Base-by-base conservation (phyloP, 164 flowering plant species). In the Stephania yunnanensis region DNA sequence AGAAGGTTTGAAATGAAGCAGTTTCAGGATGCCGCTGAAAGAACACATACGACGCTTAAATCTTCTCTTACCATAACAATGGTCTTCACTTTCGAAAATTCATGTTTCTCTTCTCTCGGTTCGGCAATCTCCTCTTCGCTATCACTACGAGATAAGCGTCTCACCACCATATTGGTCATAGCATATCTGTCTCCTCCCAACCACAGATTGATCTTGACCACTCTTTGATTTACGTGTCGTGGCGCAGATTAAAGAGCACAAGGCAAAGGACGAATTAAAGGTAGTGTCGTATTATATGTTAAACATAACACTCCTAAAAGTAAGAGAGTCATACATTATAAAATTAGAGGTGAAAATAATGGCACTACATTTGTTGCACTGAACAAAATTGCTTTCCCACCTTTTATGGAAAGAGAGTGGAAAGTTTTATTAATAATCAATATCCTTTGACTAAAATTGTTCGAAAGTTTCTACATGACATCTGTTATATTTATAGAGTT, bases 201-300 rank as follows among this genome's bases (percentile, higher is more conserved):
- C 89, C 29, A 96, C 97, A 30, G 99, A 92, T 77, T 96, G 96
- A 70, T 94, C 97, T 78, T 94, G 97, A 78, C 88, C 99, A 96
- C 94, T 87, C 95, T 90, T 86, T 91, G 98, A 80, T 94, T 96
- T 82, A n/a, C n/a, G n/a, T 98, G 94, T 94, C 80, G 83, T 74
- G 70, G 75, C 67, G 71, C 68, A n/a, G n/a, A 67, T 74, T 85
- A 82, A 71, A 80, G 84, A 81, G 72, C 17, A 77, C 69, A 79
- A 68, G 46, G 71, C 72, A 78, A 15, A 77, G 50, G 29, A 68
- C n/a, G 25, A 61, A 53, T 75, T 25, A 5, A 58, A 58, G 20
- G 20, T 20, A n/a, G 66, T 61, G 20, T 9, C 66, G 19, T 61
- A 5, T 25, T 61, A 7, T 25, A 61, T 19, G 66, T 61, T 25